Base-by-base conservation (phyloP, 208 protist species). In the Angomonas ambiguus region DNA sequence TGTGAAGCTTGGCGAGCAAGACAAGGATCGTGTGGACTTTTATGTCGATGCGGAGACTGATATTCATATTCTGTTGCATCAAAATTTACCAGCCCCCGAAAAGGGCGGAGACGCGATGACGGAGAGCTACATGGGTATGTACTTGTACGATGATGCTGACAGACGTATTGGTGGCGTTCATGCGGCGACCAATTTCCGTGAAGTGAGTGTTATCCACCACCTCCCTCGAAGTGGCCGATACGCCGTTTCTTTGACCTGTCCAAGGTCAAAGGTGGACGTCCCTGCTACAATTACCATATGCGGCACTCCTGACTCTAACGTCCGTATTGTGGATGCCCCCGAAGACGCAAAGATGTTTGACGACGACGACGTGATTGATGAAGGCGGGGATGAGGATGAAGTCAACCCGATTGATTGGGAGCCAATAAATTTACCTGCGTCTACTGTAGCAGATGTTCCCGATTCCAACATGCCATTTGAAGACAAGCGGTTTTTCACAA, bases 151-250 rank as follows among this genome's bases (percentile, higher is more conserved):
- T 53, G 76, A 81, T 49, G 71, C 69, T 8, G 78, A 91, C 55
- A 51, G 74, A 11, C 69, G 69, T 30, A 76, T 94, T n/a, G 62
- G 65, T 42, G 84, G 82, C 41, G 82, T 91, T 30, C 74, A 85
- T 49, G 76, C 79, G 2, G 87, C 87, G 2, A 94, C 84, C 18
- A 94, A 94, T 69, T 94, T 82, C 53, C 84, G 87, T n/a, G 87
- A 94, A 48, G 88, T 81, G n/a, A 83, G 82, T 57, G 31, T 91
- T 60, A 79, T 88, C 13, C 77, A 89, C 32, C 77, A 72, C 38
- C 62, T 87, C 1, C 71, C 77, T 2, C 61, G 65, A 25, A 79
- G 77, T 55, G 87, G 84, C 1, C 82, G 82, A 5, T 91, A 91
- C 60, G 85, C 87, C 4, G 35, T 91, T 30, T 88, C 75, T 20